Percentiles rank a stretch among this genome's conserved stretches.
These are phyloP conservation scores for Neonectria neomacrospora DNA, from an alignment of 2,329 filamentous ascomycete genomes.

Conservation along the genomic window DNA sequence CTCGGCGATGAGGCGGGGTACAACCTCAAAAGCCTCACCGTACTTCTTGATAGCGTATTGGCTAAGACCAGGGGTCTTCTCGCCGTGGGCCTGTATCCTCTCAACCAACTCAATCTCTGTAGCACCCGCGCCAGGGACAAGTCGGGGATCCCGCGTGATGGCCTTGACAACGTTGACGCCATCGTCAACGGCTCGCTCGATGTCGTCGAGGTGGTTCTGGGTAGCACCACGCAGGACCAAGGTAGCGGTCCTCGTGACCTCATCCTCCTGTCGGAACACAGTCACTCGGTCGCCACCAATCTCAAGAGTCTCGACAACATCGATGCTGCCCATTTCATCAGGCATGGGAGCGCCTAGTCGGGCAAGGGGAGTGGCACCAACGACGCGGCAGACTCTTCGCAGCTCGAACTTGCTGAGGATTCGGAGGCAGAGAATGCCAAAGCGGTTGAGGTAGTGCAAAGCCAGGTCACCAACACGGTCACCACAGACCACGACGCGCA, in stretches of 20 bases:
- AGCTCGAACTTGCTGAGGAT: constrained; percentile 98
- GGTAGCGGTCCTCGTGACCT: constrained; percentile 91
- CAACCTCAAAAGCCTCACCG: constrained; percentile 96
- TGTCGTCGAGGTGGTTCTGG: constrained; percentile 96
- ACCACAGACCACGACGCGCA: constrained; percentile 92
- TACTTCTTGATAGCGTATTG: constrained; percentile 99
- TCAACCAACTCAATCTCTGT: constrained; percentile 95
- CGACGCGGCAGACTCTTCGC: constrained; percentile 91
- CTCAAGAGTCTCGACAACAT: constrained; percentile 95
- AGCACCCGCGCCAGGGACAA: constrained; percentile 94
- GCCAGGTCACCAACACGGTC: constrained; percentile 95
- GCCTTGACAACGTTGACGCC: constrained; percentile 99
- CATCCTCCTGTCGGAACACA: constrained; percentile 96
- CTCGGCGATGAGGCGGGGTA: constrained; percentile 93
- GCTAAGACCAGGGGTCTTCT: constrained; percentile 90
- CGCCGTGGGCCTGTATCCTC: constrained; percentile 88
- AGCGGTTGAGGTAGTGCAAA: constrained; percentile 97
- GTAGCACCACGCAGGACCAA: constrained; percentile 94
- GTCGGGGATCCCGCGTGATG: constrained; percentile 89
- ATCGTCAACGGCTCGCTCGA: constrained; percentile 96
- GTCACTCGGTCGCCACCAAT: constrained; percentile 98
- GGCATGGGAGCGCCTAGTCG: constrained; percentile 97
- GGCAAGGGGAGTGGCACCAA: constrained; percentile 95
- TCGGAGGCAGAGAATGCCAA: constrained; percentile 95
- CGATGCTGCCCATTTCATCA: constrained; percentile 97